Conservation (phyloP, 2,329 filamentous ascomycete species). For the Paracoccidioides lutzii region DNA sequence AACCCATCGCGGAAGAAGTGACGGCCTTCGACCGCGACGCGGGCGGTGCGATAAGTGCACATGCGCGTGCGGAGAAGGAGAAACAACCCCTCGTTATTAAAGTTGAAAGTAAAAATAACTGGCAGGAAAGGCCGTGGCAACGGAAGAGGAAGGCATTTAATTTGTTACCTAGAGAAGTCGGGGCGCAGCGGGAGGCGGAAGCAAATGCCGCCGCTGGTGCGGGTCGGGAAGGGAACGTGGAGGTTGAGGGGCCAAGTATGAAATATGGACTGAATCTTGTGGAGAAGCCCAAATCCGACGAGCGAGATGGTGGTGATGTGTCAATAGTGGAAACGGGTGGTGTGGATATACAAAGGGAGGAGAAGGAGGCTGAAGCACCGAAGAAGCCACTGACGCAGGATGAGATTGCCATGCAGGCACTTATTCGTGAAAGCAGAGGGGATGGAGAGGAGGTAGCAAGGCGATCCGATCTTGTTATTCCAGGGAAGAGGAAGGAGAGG, state of each 20-base stretch:
- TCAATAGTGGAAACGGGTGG: slow-evolving; percentile 10
- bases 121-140: slow-evolving; percentile 32
- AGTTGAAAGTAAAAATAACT: slow-evolving; percentile 75
- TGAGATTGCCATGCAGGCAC: slow-evolving; percentile 52
- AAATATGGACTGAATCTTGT: slow-evolving; percentile 43
- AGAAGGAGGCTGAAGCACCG: slow-evolving; percentile 9
- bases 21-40: slow-evolving; percentile 41
- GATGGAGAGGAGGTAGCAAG: slow-evolving; percentile 13
- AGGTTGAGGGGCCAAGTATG: slow-evolving; percentile 40
- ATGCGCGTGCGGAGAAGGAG: slow-evolving; percentile 29
- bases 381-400: slow-evolving; percentile 41
- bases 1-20: slow-evolving; percentile 33
- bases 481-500: slow-evolving; percentile 20
- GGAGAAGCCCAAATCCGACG: slow-evolving; percentile 15
- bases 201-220: slow-evolving; percentile 22
- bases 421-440: slow-evolving; percentile 44
- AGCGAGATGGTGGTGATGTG: slow-evolving; percentile 19
- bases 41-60: slow-evolving; percentile 26
- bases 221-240: slow-evolving; percentile 26
- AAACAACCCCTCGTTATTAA: slow-evolving; percentile 59
- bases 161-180: slow-evolving; percentile 45
- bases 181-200: slow-evolving; percentile 34
- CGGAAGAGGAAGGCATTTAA: slow-evolving; percentile 47
- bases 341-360: slow-evolving; percentile 18
- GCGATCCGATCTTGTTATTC: slow-evolving; percentile 43